Evolutionary conservation across 2,329 filamentous ascomycete species (phyloP).

Genomic region (Periglandula ipomoeae): DNA sequence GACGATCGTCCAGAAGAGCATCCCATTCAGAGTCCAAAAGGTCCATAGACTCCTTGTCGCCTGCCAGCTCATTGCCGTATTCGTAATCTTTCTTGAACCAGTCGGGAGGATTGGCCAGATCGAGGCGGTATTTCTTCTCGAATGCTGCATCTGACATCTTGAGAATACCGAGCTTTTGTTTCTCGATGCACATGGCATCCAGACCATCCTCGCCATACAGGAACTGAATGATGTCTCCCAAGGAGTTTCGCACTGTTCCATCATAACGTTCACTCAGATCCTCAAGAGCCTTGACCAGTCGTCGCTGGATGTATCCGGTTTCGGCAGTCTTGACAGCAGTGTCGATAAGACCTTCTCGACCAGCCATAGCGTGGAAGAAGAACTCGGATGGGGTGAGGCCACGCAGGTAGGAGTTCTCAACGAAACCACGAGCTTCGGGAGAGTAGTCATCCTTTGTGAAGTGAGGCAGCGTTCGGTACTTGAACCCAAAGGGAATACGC

Average conservation of each 20-base stretch:
- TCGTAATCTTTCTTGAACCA: constrained; percentile 55
- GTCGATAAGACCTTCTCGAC: constrained; percentile 98
- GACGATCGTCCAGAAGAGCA: constrained; percentile 62
- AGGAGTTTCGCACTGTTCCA: constrained; percentile 90
- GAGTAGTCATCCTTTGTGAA: constrained; percentile 99
- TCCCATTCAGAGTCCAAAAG: constrained; percentile 87
- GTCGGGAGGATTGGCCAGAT: constrained; percentile 52
- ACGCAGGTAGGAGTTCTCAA: constrained; percentile 96
- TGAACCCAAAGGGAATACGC: constrained; percentile 98
- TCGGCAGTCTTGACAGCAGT: constrained; percentile 99
- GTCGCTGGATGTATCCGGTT: constrained; percentile 97
- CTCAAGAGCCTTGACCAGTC: constrained; percentile 95
- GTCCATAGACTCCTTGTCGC: constrained; percentile 79
- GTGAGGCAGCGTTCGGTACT: constrained; percentile 91
- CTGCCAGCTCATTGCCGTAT: constrained; percentile 75
- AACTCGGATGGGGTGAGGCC: constrained; percentile 93
- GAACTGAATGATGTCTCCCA: constrained; percentile 95
- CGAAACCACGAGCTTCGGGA: constrained; percentile 90
- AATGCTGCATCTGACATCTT: constrained; percentile 71
- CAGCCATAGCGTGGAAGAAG: constrained; percentile 99
- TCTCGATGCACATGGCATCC: constrained; percentile 88
- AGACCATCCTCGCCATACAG: constrained; percentile 96
- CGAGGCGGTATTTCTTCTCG: constrained; percentile 71
- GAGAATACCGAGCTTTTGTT: constrained; percentile 81
- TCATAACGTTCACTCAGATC: constrained; percentile 98